Conservation (phyloP, 495 filamentous ascomycete species). For the Annulohypoxylon moriforme region DNA sequence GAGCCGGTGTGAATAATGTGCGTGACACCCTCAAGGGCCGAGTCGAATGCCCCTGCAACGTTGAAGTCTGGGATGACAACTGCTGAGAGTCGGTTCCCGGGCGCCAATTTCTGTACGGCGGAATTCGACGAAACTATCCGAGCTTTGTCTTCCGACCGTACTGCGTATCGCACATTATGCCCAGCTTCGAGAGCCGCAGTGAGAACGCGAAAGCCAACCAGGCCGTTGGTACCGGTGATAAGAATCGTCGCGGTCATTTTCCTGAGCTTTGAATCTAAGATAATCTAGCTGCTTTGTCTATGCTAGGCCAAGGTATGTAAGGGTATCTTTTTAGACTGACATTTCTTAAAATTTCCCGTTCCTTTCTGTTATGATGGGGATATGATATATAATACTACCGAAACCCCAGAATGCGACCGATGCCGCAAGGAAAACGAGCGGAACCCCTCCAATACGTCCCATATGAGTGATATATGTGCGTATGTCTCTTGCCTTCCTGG, state of each 20-base stretch:
- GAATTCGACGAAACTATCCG: conserved; percentile 43
- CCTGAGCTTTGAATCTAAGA: neutral
- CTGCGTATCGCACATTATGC: conserved; percentile 53
- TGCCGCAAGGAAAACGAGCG: neutral
- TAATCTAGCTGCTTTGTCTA: neutral
- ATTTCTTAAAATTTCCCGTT: neutral
- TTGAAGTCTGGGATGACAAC: conserved; percentile 59
- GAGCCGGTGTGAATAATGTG: conserved; percentile 63
- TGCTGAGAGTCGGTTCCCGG: conserved; percentile 46
- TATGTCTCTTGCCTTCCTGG: neutral
- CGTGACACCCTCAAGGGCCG: conserved; percentile 56
- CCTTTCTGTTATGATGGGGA: neutral
- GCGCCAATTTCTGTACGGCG: conserved; percentile 40
- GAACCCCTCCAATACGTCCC: neutral
- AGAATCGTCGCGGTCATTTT: conserved; percentile 41
- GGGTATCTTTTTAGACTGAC: neutral
- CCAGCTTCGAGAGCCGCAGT: conserved; percentile 47
- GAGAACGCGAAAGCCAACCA: conserved; percentile 51
- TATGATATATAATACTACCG: neutral
- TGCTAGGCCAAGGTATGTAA: neutral
- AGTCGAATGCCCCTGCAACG: conserved; percentile 55
- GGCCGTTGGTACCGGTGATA: conserved; percentile 55
- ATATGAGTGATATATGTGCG: neutral
- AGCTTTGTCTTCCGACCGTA: conserved; percentile 47
- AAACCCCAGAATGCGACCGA: neutral